Conservation (phyloP, 176 grass and related monocot species). For the Oryza coarctata region DNA sequence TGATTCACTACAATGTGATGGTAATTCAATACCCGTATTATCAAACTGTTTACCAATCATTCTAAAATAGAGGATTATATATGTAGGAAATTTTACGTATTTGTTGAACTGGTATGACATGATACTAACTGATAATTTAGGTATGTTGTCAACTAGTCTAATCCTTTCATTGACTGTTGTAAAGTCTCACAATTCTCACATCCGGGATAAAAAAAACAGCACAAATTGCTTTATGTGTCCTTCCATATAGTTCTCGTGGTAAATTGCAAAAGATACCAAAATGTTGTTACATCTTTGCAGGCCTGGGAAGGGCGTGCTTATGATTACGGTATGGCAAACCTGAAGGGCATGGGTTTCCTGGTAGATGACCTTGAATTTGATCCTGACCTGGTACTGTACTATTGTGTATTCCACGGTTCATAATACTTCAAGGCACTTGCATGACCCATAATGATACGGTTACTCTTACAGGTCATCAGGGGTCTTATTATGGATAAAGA, state of each 20-base stretch:
- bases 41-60: slow-evolving; percentile 8
- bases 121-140: slow-evolving; percentile 3
- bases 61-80: background rate
- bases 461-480: slow-evolving; percentile 72
- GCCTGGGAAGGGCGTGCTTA: slow-evolving; percentile 98
- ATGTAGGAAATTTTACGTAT: background rate
- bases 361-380: slow-evolving; percentile 94
- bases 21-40: slow-evolving; percentile 43
- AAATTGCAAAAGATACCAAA: background rate
- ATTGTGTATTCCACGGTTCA: slow-evolving; percentile 21
- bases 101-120: slow-evolving; percentile 26
- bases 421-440: slow-evolving; percentile 27
- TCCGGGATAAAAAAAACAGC: background rate
- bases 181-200: background rate
- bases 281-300: slow-evolving; percentile 42
- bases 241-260: slow-evolving; percentile 6
- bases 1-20: slow-evolving; percentile 96
- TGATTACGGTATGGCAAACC: slow-evolving; percentile 98
- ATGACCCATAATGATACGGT: slow-evolving; percentile 13
- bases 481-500: slow-evolving; percentile 95
- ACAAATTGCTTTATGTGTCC: background rate
- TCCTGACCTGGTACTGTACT: slow-evolving; percentile 72
- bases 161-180: background rate
- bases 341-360: slow-evolving; percentile 81
- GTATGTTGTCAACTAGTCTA: background rate